Conservation (phyloP, 1,284 basidiomycete genomes). For the Rhodotorula sp. region DNA sequence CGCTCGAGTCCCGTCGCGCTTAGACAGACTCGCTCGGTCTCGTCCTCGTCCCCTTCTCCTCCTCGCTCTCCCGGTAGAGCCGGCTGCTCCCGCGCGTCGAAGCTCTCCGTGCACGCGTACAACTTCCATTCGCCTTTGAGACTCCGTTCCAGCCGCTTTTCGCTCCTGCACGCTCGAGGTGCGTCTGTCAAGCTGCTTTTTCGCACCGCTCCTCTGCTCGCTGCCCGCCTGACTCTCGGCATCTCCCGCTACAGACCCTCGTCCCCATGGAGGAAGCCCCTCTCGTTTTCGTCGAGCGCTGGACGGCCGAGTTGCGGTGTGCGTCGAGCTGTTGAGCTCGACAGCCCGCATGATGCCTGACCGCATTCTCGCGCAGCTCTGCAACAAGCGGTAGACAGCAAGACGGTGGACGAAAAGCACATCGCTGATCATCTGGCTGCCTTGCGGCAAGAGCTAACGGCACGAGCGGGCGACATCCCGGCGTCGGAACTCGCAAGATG, state of each 20-base stretch:
- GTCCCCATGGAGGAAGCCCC: conserved; percentile 17
- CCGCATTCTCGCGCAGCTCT: background rate
- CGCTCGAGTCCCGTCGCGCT: background rate
- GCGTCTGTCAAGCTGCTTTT: background rate
- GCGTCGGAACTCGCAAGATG: conserved; percentile 23
- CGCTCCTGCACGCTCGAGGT: background rate
- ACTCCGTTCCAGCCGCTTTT: no score
- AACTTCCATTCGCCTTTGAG: fast-evolving
- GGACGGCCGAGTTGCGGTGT: conserved; percentile 10
- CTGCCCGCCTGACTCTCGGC: background rate
- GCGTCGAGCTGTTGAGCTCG: background rate
- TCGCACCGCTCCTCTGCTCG: background rate
- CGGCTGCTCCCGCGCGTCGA: no score
- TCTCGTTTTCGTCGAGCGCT: conserved; percentile 17
- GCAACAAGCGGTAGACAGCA: background rate
- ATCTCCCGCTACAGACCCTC: background rate
- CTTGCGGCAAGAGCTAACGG: conserved; percentile 14
- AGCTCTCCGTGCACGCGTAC: no score
- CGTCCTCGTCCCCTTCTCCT: background rate
- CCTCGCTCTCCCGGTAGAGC: no score
- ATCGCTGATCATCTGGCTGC: background rate
- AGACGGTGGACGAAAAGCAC: background rate
- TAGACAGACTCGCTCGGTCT: background rate
- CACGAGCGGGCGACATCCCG: conserved; percentile 16
- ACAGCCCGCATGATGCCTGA: background rate